phyloP scores from a whole-genome alignment of 176 grass and related monocot species.

The Triticum urartu region DNA sequence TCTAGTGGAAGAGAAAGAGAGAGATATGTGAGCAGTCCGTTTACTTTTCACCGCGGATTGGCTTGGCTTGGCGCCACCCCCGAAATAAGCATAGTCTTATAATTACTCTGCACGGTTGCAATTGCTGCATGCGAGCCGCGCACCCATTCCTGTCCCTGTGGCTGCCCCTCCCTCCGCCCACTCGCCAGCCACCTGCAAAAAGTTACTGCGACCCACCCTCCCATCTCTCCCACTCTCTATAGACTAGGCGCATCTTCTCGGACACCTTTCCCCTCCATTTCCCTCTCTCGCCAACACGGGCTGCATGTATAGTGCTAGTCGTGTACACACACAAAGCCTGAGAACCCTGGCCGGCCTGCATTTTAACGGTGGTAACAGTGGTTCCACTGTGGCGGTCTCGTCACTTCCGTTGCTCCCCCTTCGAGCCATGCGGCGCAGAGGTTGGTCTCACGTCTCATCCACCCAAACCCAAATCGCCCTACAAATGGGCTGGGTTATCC shows the following conservation, averaged over 20 bases:
- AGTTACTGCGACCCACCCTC: conserved; percentile 1
- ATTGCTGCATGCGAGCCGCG: not conserved
- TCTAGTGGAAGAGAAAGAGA: not conserved
- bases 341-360: not conserved
- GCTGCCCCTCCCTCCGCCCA: not conserved
- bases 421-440: too few species aligned
- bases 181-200: conserved; percentile 10
- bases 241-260: not conserved
- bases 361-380: conserved; percentile 40
- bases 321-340: not conserved
- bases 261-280: not conserved
- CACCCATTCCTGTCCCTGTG: not conserved
- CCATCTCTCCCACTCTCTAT: too few species aligned
- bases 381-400: not conserved
- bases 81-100: conserved; percentile 33
- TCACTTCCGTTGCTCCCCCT: not conserved
- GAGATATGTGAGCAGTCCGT: not conserved
- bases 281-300: not conserved
- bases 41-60: not conserved
- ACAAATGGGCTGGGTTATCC: conserved; percentile 44
- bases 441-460: too few species aligned
- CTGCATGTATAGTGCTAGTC: too few species aligned
- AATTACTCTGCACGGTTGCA: not conserved
- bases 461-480: not conserved
- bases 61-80: not conserved